Percentiles rank a stretch among this genome's conserved stretches.
Conservation (phyloP, 2,329 filamentous ascomycete species). For the Colletotrichum sp. region DNA sequence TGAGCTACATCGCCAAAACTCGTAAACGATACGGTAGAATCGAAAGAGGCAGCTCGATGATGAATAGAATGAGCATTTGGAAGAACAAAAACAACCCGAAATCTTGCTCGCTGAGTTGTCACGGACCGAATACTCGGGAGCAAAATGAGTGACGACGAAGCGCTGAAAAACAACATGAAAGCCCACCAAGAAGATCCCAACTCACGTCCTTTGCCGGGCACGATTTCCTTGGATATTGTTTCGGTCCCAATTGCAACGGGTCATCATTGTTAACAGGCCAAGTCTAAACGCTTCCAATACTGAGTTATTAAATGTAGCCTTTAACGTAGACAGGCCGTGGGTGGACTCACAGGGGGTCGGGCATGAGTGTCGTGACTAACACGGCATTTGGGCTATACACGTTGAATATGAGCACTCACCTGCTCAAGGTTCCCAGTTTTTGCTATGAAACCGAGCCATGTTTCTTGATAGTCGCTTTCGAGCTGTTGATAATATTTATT, state of each 20-base stretch:
- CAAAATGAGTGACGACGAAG: neutral
- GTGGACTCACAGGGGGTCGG: neutral
- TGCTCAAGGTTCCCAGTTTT: neutral
- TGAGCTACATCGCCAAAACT: no score
- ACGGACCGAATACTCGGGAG: neutral
- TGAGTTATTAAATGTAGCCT: no score
- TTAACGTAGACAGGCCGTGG: neutral
- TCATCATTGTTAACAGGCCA: no score
- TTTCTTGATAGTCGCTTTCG: neutral
- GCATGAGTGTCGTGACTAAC: neutral
- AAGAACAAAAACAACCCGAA: neutral
- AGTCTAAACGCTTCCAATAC: no score
- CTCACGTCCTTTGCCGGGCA: no score
- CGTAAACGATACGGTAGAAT: rapidly evolving
- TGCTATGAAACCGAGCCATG: neutral
- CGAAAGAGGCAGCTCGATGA: no score
- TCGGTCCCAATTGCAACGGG: no score
- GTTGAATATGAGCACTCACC: neutral
- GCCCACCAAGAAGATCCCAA: neutral
- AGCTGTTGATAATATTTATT: neutral
- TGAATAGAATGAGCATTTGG: no score
- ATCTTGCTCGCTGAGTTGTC: neutral
- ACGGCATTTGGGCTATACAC: neutral
- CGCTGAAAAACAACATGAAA: neutral
- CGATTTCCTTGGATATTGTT: no score